Percentiles rank a stretch among this genome's conserved stretches.
These are phyloP conservation scores for Brassica juncea DNA, from an alignment of 345 rosid species.

Conservation along the genomic window DNA sequence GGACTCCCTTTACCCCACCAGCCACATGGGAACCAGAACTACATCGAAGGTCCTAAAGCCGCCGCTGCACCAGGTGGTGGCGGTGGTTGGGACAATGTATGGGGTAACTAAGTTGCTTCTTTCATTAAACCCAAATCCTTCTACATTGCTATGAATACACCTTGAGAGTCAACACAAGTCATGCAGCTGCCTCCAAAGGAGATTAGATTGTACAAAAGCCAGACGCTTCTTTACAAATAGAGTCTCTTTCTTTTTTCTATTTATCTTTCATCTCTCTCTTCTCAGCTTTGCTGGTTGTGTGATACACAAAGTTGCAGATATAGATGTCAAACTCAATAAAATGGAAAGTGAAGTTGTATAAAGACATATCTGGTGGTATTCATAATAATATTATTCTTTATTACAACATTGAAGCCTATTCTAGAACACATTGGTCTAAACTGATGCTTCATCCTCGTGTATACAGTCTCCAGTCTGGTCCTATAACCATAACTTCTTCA, in stretches of 20 bases:
- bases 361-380: neutral
- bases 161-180: conserved; percentile 4
- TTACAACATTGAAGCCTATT: conserved; percentile 9
- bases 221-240: conserved; percentile 16
- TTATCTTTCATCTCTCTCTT: conserved; percentile 7
- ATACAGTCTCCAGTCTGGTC: conserved; percentile 52
- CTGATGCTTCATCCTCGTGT: conserved; percentile 10
- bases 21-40: conserved; percentile 65
- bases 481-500: conserved; percentile 55
- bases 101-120: conserved; percentile 51
- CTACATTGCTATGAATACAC: neutral
- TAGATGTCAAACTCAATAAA: conserved; percentile 17
- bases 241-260: conserved; percentile 21
- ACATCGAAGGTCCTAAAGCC: conserved; percentile 70
- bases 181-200: conserved; percentile 8
- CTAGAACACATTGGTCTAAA: conserved; percentile 11
- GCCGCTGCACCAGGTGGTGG: conserved; percentile 50
- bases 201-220: conserved; percentile 17
- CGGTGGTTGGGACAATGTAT: conserved; percentile 89
- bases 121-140: conserved; percentile 9
- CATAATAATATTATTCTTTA: conserved; percentile 2
- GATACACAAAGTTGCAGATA: conserved; percentile 12
- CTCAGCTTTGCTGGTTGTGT: conserved; percentile 22
- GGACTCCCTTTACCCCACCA: conserved; percentile 56
- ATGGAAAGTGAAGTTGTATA: conserved; percentile 12